Evolutionary conservation across 2,329 filamentous ascomycete species (phyloP), one percentile per base, ranked within the genome.

Genomic region (Cordyceps fumosorosea): DNA sequence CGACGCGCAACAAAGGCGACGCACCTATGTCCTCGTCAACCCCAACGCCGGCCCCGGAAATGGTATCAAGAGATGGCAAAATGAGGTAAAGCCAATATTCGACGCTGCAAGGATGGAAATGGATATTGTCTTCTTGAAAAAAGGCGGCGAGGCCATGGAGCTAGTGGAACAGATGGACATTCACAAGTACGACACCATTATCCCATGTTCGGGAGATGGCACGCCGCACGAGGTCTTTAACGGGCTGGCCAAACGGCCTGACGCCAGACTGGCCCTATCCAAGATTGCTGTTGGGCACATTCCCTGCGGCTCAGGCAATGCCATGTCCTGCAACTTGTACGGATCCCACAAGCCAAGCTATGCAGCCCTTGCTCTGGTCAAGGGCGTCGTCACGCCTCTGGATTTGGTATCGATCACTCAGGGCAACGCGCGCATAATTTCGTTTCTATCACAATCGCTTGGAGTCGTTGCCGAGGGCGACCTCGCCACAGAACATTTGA

Each of bases 161-260:
- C 87, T 98, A 64, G 87, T 86, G 12, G 81, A 89, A 70, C 81
- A 86, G 48, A 76, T 96, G 55, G 90, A 97, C 70, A 81, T 95
- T 32, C 84, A 92, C 54, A 84, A 82, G 2, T 96, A 87, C 74
- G 95, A 99, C 76, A 88, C 92, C 10, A 83, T 98, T 16, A 86
- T 93, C 29, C 90, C 91, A 65, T 95, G 91, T 71, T 97, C 93
- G 0, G 95, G 95, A 5, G 95, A 99, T 69, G 95, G 95, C 11
- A 81, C 96, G 45, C 89, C 91, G 0, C 89, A 96, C 72, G 95
- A 99, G 75, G 89, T 96, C 10, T 96, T 97, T 79, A 98, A 99
- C 71, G 95, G 95, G 0, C 77, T 99, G 37, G 92, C 85, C 16
- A 88, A 86, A 74, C 87, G 91, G 45, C 71, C 81, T 5, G 90